Evolutionary conservation across 257 asterid species (phyloP).

Genomic region (Primulina tabacum): DNA sequence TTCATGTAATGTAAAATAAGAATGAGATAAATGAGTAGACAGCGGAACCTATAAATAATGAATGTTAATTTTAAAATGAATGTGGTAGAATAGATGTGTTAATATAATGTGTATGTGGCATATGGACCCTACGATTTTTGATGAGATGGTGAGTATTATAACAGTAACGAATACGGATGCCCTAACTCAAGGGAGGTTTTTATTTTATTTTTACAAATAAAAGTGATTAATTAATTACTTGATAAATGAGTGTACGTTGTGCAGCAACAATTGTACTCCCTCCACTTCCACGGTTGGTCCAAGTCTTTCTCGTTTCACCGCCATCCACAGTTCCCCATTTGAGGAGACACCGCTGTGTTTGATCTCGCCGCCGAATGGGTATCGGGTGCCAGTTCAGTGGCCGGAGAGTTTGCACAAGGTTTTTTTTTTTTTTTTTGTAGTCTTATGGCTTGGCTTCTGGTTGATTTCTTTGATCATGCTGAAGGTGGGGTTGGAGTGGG

Average conservation of each 20-base stretch:
- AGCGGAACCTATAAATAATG: no score
- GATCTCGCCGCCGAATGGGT: constrained; percentile 88
- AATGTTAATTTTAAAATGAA: no score
- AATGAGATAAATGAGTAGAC: no score
- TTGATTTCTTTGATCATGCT: neutral
- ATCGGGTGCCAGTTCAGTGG: constrained; percentile 82
- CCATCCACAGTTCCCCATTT: constrained; percentile 24
- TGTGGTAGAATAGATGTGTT: no score
- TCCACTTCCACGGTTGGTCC: neutral
- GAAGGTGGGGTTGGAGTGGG: neutral
- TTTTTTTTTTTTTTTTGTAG: neutral
- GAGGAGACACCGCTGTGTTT: constrained; percentile 82
- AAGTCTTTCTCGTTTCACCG: neutral
- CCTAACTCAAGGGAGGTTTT: no score
- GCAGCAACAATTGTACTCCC: neutral
- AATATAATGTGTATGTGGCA: no score
- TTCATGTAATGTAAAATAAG: no score
- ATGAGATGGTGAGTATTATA: no score
- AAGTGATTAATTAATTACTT: no score
- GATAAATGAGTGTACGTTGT: neutral
- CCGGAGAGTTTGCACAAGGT: constrained; percentile 96
- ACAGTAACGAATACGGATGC: no score
- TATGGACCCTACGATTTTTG: no score
- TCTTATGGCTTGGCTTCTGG: neutral
- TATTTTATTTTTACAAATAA: no score